Evolutionary conservation across 805 yeast genomes (phyloP).

Genomic region (Debaryomyces hansenii): DNA sequence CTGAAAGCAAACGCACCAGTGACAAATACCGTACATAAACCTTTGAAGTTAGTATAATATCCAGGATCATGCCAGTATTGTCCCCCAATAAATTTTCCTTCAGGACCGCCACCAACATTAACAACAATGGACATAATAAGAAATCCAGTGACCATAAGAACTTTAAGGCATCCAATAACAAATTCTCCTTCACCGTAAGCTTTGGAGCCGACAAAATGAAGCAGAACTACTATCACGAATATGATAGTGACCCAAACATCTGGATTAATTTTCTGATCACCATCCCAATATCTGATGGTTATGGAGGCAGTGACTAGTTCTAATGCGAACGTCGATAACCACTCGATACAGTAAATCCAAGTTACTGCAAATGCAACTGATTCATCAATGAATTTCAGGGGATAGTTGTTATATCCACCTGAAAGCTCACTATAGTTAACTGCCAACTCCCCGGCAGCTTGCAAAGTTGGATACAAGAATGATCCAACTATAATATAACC

Average conservation of each 20-base stretch:
- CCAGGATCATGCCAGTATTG: constrained; percentile 34
- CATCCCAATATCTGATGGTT: constrained; percentile 58
- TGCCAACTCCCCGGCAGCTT: constrained; percentile 51
- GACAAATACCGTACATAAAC: constrained; percentile 27
- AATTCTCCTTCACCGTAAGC: constrained; percentile 49
- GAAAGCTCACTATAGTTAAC: constrained; percentile 55
- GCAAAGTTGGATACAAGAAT: constrained; percentile 36
- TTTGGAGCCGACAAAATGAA: constrained; percentile 43
- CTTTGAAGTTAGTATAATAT: constrained; percentile 27
- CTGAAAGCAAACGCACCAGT: constrained; percentile 35
- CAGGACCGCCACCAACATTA: constrained; percentile 36
- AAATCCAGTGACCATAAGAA: constrained; percentile 39
- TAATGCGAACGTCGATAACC: constrained; percentile 61
- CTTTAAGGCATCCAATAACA: constrained; percentile 35
- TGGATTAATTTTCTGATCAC: neutral
- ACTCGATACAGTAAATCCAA: constrained; percentile 63
- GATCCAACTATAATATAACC: constrained; percentile 36
- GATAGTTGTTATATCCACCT: constrained; percentile 65
- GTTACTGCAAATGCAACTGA: constrained; percentile 60
- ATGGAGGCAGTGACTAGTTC: constrained; percentile 66
- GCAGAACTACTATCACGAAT: constrained; percentile 24
- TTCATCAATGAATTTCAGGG: constrained; percentile 53
- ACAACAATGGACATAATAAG: constrained; percentile 41
- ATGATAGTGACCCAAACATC: constrained; percentile 48
- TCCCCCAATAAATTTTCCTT: constrained; percentile 33